Percentiles rank a stretch among this genome's conserved stretches.
Evolutionary conservation across 441 rosid genomes (phyloP).

Genomic region (Aleurites moluccanus): DNA sequence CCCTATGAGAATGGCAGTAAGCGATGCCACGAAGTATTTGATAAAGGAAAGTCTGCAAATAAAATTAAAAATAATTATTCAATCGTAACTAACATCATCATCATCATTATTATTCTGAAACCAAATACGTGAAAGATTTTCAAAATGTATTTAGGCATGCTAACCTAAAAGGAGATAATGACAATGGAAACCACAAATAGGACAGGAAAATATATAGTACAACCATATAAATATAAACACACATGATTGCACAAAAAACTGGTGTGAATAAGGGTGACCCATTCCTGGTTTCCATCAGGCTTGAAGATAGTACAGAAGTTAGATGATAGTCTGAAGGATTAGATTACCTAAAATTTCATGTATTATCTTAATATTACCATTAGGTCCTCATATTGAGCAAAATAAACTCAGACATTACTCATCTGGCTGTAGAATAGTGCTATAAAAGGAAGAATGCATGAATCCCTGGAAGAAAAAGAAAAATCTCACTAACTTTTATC

Average conservation of each 20-base stretch:
- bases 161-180: not conserved
- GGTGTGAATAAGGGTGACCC: not conserved
- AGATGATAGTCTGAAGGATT: not conserved
- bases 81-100: slow-evolving; percentile 6
- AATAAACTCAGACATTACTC: not conserved
- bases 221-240: not conserved
- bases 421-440: slow-evolving; percentile 10
- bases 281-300: not conserved
- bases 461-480: slow-evolving; percentile 6
- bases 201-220: not conserved
- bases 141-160: not conserved
- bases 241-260: not conserved
- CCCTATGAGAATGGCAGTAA: slow-evolving; percentile 97
- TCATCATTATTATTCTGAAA: not conserved
- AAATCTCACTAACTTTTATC: slow-evolving; percentile 63
- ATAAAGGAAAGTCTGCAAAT: slow-evolving; percentile 78
- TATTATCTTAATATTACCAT: not conserved
- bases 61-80: slow-evolving; percentile 1
- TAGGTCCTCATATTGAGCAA: not conserved
- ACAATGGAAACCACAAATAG: not conserved
- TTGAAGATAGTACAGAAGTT: not conserved
- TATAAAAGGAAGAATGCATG: slow-evolving; percentile 3
- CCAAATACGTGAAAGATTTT: not conserved
- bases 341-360: not conserved
- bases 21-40: slow-evolving; percentile 98